A percentile compares a stretch with the other conserved stretches of the same genome.
These are phyloP conservation scores for Gossypium thurberi DNA, from an alignment of 345 rosid species.

Conservation along the genomic window DNA sequence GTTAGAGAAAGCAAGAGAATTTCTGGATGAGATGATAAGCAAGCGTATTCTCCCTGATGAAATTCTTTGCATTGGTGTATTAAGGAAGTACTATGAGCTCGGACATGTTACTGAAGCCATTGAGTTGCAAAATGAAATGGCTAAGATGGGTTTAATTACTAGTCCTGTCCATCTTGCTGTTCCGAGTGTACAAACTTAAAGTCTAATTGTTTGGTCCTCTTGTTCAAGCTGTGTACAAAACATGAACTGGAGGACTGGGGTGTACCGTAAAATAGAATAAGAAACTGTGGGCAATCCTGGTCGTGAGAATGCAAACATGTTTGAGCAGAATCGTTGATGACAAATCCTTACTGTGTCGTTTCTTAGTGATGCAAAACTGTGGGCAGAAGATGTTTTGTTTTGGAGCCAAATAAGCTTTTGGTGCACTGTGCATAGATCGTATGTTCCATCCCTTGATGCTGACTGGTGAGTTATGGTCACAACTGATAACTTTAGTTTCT, in stretches of 20 bases:
- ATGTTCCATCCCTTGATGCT: neutral
- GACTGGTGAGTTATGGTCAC: constrained; percentile 2
- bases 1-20: constrained; percentile 44
- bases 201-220: neutral
- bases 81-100: constrained; percentile 55
- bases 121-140: constrained; percentile 44
- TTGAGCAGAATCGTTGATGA: neutral
- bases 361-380: neutral
- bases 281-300: neutral
- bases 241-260: neutral
- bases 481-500: neutral
- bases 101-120: constrained; percentile 42
- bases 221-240: neutral
- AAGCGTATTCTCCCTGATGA: constrained; percentile 54
- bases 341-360: no score
- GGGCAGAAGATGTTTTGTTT: neutral
- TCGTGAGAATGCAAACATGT: neutral
- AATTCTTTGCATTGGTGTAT: constrained; percentile 42
- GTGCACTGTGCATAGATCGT: neutral
- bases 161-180: constrained; percentile 20
- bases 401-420: neutral
- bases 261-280: neutral
- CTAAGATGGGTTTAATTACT: constrained; percentile 32
- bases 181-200: constrained; percentile 13
- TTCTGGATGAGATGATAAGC: constrained; percentile 54